These are phyloP conservation scores for Starmera quercuum DNA, from an alignment of 805 yeast species.

Conservation along the genomic window DNA sequence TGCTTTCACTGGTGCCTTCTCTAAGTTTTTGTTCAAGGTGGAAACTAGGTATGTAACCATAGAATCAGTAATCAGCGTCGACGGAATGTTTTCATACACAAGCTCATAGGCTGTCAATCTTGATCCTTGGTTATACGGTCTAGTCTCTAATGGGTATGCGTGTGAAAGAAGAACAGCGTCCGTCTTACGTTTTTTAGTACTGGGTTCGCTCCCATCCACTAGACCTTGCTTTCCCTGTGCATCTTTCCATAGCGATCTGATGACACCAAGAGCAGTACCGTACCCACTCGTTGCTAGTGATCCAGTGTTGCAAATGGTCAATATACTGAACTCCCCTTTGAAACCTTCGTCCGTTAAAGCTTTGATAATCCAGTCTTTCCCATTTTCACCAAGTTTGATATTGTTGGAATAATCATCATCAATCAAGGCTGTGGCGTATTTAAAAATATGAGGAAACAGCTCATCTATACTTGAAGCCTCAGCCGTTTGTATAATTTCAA, in stretches of 20 bases:
- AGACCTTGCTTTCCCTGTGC: slow-evolving; percentile 13
- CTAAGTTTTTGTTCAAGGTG: slow-evolving; percentile 22
- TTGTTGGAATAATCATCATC: slow-evolving; percentile 78
- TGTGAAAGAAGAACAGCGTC: slow-evolving; percentile 47
- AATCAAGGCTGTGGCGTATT: slow-evolving; percentile 48
- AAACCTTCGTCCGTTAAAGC: slow-evolving; percentile 39
- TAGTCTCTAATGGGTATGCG: slow-evolving; percentile 84
- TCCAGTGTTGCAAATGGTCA: slow-evolving; percentile 95
- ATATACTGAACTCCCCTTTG: slow-evolving; percentile 63
- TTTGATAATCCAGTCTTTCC: slow-evolving; percentile 57
- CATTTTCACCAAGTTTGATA: slow-evolving; percentile 70
- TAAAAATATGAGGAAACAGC: slow-evolving; percentile 26
- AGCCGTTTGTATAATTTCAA: slow-evolving; percentile 24
- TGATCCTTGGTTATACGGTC: slow-evolving; percentile 97
- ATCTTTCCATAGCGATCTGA: slow-evolving; percentile 58
- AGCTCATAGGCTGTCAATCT: slow-evolving; percentile 88
- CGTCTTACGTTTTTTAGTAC: slow-evolving; percentile 19
- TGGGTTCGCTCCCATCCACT: slow-evolving; percentile 14
- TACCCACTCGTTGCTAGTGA: slow-evolving; percentile 96
- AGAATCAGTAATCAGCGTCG: slow-evolving; percentile 83
- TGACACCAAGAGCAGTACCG: slow-evolving; percentile 93
- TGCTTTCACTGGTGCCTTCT: slow-evolving; percentile 65
- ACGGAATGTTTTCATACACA: slow-evolving; percentile 78
- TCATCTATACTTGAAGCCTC: slow-evolving; percentile 14
- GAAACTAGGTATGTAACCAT: slow-evolving; percentile 78